Evolutionary conservation across 192 early-diverging fungal genomes (phyloP).

Genomic region (Helicostylum pulchrum): DNA sequence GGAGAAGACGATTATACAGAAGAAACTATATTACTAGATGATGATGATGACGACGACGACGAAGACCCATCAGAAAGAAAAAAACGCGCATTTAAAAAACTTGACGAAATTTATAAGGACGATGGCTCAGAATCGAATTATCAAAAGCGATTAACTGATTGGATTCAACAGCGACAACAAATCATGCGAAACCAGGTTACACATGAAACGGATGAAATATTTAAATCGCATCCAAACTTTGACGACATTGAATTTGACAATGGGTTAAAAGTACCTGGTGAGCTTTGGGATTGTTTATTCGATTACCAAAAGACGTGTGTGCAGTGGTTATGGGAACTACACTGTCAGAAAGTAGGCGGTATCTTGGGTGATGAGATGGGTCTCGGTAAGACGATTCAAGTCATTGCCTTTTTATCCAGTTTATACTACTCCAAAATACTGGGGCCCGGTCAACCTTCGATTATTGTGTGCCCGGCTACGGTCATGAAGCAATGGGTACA

Average conservation of each 20-base stretch:
- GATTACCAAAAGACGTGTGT: conserved; percentile 84
- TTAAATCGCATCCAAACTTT: conserved; percentile 42
- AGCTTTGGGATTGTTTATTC: conserved; percentile 76
- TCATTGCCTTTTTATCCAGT: conserved; percentile 79
- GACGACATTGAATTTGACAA: conserved; percentile 53
- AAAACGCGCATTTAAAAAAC: conserved; percentile 14
- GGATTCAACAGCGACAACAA: conserved; percentile 45
- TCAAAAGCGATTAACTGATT: conserved; percentile 44
- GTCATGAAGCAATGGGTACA: conserved; percentile 80
- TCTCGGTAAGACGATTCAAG: conserved; percentile 91
- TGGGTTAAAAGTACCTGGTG: conserved; percentile 68
- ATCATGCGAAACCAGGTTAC: conserved; percentile 22
- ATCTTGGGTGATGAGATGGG: conserved; percentile 97
- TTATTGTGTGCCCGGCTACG: conserved; percentile 78
- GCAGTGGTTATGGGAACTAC: conserved; percentile 87
- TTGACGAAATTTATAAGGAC: conserved; percentile 43
- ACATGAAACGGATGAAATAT: conserved; percentile 41
- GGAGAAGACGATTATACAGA: conserved; percentile 21
- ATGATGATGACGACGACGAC: conserved; percentile 25
- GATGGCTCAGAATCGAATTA: conserved; percentile 63
- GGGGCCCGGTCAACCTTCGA: conserved; percentile 38
- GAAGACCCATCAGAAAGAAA: background rate
- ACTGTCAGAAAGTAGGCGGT: conserved; percentile 83
- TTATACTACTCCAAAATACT: conserved; percentile 71
- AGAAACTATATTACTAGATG: conserved; percentile 12